Conservation (phyloP, 441 rosid species). For the Arabidopsis hybrid region DNA sequence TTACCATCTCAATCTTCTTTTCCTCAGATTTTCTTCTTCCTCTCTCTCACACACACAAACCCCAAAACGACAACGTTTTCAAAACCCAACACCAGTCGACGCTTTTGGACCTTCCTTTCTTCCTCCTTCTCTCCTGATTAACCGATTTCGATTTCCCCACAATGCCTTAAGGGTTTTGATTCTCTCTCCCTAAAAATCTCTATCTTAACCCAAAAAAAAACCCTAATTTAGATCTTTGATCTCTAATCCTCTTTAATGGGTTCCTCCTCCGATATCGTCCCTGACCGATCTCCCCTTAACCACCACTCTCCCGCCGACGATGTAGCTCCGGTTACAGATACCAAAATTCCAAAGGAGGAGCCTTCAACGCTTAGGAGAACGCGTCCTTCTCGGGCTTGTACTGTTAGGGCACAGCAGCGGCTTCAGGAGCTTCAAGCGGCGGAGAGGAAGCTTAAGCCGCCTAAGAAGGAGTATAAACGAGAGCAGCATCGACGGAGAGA, state of each 20-base stretch:
- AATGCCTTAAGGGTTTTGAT: conserved; percentile 33
- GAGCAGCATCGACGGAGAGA: conserved; percentile 38
- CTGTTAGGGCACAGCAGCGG: conserved; percentile 77
- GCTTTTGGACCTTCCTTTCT: conserved; percentile 44
- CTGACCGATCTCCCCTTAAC: conserved; percentile 57
- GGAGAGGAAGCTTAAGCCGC: conserved; percentile 51
- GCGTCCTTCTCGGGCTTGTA: conserved; percentile 95
- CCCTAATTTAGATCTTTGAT: conserved; percentile 59
- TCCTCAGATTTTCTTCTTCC: conserved; percentile 25
- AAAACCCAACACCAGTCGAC: conserved; percentile 30
- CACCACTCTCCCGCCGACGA: conserved; percentile 45
- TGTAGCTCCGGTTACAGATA: conserved; percentile 1
- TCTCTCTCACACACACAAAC: neutral
- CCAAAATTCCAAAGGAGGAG: conserved; percentile 45
- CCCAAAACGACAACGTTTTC: conserved; percentile 40
- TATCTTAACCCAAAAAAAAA: conserved; percentile 28
- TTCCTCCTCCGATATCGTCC: conserved; percentile 55
- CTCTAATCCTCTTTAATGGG: conserved; percentile 51
- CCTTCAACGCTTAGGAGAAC: conserved; percentile 55
- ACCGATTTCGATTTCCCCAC: conserved; percentile 37
- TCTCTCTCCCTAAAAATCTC: conserved; percentile 28
- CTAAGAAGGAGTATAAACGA: conserved; percentile 54
- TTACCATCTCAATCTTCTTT: conserved; percentile 6
- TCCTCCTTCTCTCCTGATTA: conserved; percentile 28
- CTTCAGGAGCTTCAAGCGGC: conserved; percentile 58